Conservation (phyloP, 495 filamentous ascomycete genomes). For the Neurospora sublineolata region DNA sequence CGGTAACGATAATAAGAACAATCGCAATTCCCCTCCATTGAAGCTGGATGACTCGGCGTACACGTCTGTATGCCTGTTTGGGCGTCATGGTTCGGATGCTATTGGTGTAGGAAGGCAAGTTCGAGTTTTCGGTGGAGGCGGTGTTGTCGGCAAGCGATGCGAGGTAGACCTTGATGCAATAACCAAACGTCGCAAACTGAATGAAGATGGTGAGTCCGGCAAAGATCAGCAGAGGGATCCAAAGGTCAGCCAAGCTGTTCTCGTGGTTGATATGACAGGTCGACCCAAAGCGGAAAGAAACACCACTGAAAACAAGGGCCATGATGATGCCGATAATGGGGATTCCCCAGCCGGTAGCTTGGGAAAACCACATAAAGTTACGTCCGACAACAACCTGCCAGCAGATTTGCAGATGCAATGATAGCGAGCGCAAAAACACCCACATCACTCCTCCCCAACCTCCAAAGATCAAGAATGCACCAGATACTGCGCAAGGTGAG, state of each 20-base stretch:
- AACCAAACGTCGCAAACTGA: slow-evolving; percentile 76
- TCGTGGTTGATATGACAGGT: slow-evolving; percentile 88
- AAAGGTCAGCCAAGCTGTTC: slow-evolving; percentile 71
- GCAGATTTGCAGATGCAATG: slow-evolving; percentile 93
- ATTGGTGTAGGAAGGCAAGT: slow-evolving; percentile 63
- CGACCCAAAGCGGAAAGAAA: slow-evolving; percentile 84
- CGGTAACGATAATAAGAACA: slow-evolving; percentile 73
- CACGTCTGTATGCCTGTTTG: slow-evolving; percentile 74
- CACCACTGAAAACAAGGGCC: slow-evolving; percentile 74
- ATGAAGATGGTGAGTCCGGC: slow-evolving; percentile 65
- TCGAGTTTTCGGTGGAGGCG: slow-evolving; percentile 56
- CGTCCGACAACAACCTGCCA: slow-evolving; percentile 86
- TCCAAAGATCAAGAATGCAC: slow-evolving; percentile 71
- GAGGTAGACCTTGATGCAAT: slow-evolving; percentile 92
- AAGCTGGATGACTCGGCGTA: slow-evolving; percentile 74
- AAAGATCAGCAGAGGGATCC: slow-evolving; percentile 78
- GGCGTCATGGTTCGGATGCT: slow-evolving; percentile 78
- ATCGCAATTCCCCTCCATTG: slow-evolving; percentile 90
- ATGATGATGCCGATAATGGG: slow-evolving; percentile 60
- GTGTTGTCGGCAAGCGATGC: slow-evolving; percentile 66
- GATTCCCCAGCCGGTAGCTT: slow-evolving; percentile 72
- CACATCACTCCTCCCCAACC: slow-evolving; percentile 76
- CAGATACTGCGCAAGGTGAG: slow-evolving; percentile 75
- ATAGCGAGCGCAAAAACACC: slow-evolving; percentile 83
- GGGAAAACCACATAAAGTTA: slow-evolving; percentile 81